phyloP scores from a whole-genome alignment of 768 basidiomycete species.

The Panaeolus papilionaceus region DNA sequence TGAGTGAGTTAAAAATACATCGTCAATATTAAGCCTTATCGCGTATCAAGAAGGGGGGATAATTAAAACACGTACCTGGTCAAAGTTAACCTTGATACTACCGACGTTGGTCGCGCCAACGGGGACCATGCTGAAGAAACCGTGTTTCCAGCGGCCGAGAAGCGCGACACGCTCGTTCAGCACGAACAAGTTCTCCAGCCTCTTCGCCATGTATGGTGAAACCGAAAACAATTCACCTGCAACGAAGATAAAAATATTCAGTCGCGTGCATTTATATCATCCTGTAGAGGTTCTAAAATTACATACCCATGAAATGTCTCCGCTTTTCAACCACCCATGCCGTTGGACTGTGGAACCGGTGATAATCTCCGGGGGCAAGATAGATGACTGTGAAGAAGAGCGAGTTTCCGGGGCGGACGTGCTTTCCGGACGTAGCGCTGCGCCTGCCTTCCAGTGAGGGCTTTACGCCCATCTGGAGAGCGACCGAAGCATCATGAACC shows the following conservation, averaged over 20 bases:
- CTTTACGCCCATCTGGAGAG: slow-evolving; percentile 68
- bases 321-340: slow-evolving; percentile 98
- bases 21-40: slow-evolving; percentile 16
- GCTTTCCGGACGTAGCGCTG: slow-evolving; percentile 46
- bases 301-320: slow-evolving; percentile 88
- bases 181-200: slow-evolving; percentile 91
- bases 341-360: slow-evolving; percentile 95
- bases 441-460: slow-evolving; percentile 34
- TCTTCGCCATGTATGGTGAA: slow-evolving; percentile 93
- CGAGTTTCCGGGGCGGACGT: slow-evolving; percentile 75
- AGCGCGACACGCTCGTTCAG: slow-evolving; percentile 98
- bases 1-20: slow-evolving; percentile 34
- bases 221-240: slow-evolving; percentile 94
- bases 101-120: slow-evolving; percentile 99
- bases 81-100: slow-evolving; percentile 95
- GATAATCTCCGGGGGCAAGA: slow-evolving; percentile 98
- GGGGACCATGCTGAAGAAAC: slow-evolving; percentile 97
- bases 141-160: slow-evolving; percentile 92
- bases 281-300: not conserved
- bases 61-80: slow-evolving; percentile 57
- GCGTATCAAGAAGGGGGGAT: not conserved
- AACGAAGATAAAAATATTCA: not conserved
- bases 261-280: not conserved
- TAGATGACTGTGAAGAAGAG: slow-evolving; percentile 96
- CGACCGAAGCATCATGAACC: slow-evolving; percentile 75